Evolutionary conservation across 2,329 filamentous ascomycete species (phyloP), one percentile per base, ranked within the genome.

Genomic region (Ceratocystis huliohia): DNA sequence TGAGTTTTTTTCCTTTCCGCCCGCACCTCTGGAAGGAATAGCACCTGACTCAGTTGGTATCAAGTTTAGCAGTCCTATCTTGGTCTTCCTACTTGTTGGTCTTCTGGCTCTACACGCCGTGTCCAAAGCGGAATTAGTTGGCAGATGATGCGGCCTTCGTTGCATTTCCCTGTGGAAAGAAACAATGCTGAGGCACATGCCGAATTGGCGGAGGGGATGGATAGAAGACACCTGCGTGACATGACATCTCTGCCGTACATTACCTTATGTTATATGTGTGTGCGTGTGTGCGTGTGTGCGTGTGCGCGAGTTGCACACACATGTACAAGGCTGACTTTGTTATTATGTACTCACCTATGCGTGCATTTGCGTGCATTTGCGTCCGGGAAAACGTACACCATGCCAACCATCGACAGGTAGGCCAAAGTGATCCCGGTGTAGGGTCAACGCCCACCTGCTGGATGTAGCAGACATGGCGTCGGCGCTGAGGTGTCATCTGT

Each of bases 141-240:
- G 56, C 56, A 37, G 56, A 28, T 37, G 28, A 59, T 17, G 48
- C 22, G 13, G 22, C 20, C n/a, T 3, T 59, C 5, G 20, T 25
- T 28, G 20, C 8, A 28, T 37, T 30, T n/a, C n/a, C 7, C 13
- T 7, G 5, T 30, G 17, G 17, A n/a, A 37, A n/a, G 56, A 28
- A n/a, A 59, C 25, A 59, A 13, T 59, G 56, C n/a, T 37, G 13
- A 30, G 56, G 56, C 28, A 37, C 56, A 59, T 59, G 56, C 28
- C 28, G 56, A 37, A 28, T 37, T 30, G 13, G 56, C 17, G 33
- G 48, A 53, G 48, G 48, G 48, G 22, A 41, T 41, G 37, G 37
- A 15, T 15, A 41, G 37, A 41, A 41, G 37, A 41, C 37, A 41
- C 37, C 10, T 41, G 37, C 37, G 37, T 41, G 37, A 41, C 37